A percentile compares a stretch with the other conserved stretches of the same genome.
phyloP scores from a whole-genome alignment of 208 protist genomes.

The Trypanosoma caninum region DNA sequence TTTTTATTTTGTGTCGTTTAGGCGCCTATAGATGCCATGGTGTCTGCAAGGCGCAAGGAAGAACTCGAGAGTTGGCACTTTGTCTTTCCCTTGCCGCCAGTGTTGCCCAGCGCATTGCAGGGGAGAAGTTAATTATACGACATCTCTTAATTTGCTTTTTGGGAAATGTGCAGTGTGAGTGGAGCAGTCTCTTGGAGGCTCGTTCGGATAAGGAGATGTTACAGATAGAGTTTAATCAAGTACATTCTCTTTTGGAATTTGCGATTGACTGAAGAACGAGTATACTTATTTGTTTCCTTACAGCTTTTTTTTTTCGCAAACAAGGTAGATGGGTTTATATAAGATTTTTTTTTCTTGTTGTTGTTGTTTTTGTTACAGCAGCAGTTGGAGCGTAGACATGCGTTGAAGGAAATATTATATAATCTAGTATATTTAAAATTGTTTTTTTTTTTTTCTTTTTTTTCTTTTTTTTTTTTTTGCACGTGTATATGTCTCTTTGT shows the following conservation, averaged over 20 bases:
- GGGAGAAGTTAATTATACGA: constrained; percentile 42
- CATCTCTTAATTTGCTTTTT: constrained; percentile 42
- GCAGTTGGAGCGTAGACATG: no score
- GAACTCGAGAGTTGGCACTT: constrained; percentile 11
- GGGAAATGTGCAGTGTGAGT: constrained; percentile 26
- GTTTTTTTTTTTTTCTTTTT: not conserved
- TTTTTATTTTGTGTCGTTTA: constrained; percentile 23
- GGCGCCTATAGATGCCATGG: not conserved
- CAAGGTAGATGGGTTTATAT: no score
- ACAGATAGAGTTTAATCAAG: constrained; percentile 17
- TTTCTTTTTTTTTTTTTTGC: constrained; percentile 15
- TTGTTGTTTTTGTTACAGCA: constrained; percentile 3
- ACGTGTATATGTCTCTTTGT: not conserved
- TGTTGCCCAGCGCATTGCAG: constrained; percentile 28
- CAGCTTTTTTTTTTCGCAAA: not conserved
- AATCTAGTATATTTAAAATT: not conserved
- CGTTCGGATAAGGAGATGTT: constrained; percentile 27
- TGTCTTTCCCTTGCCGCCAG: constrained; percentile 21
- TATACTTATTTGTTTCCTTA: not conserved
- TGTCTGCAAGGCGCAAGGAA: not conserved
- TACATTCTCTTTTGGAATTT: constrained; percentile 31
- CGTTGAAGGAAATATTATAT: no score
- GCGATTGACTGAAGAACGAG: constrained; percentile 7
- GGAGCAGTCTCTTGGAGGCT: constrained; percentile 1
- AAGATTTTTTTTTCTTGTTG: no score